phyloP scores from a whole-genome alignment of 352 stramenopile species.

The Peronospora belbahrii region DNA sequence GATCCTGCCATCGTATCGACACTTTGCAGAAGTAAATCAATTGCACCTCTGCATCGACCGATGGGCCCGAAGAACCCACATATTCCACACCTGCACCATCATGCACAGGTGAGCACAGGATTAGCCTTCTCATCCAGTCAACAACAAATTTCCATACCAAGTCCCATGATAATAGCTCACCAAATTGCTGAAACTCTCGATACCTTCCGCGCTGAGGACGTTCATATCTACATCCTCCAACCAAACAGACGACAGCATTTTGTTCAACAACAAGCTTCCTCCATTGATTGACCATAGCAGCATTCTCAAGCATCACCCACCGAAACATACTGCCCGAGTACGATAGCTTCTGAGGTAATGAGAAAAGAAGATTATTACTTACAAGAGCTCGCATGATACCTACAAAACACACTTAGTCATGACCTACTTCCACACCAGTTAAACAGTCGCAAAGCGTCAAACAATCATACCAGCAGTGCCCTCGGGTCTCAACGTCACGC shows the following conservation, averaged over 20 bases:
- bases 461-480: constrained; percentile 54
- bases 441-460: background rate
- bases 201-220: constrained; percentile 80
- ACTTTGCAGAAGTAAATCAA: background rate
- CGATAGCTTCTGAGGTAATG: constrained; percentile 70
- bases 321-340: constrained; percentile 86
- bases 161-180: constrained; percentile 17
- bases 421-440: background rate
- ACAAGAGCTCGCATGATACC: constrained; percentile 71
- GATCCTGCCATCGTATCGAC: background rate
- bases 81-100: constrained; percentile 60
- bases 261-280: background rate
- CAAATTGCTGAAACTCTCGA: constrained; percentile 86
- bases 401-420: constrained; percentile 10
- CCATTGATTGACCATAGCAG: background rate
- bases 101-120: constrained; percentile 1
- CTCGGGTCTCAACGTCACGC: constrained; percentile 77
- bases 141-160: background rate
- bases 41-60: constrained; percentile 69
- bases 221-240: constrained; percentile 52
- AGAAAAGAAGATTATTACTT: constrained; percentile 69
- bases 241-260: background rate
- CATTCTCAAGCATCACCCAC: constrained; percentile 22
- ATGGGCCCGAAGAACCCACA: constrained; percentile 64
- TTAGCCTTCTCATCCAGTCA: background rate